phyloP scores from a whole-genome alignment of 768 basidiomycete species.

The Porpolomopsis calyptriformis region DNA sequence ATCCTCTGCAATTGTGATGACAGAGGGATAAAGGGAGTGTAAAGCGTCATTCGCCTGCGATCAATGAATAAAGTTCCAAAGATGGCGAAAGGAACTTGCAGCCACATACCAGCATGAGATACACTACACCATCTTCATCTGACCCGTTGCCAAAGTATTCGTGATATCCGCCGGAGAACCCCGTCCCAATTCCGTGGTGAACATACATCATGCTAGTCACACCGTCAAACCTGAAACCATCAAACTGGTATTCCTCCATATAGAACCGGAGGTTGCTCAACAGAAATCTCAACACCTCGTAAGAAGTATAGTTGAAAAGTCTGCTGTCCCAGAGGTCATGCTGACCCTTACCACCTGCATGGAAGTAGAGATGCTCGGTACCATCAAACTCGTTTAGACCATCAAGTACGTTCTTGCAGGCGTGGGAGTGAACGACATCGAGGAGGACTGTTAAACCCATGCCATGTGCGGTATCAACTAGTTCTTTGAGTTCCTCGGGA shows the following conservation, averaged over 20 bases:
- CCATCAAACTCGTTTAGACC: conserved; percentile 95
- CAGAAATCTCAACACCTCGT: conserved; percentile 92
- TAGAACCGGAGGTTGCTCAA: conserved; percentile 92
- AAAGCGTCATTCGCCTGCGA: conserved; percentile 83
- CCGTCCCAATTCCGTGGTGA: conserved; percentile 95
- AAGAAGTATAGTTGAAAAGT: conserved; percentile 90
- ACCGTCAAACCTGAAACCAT: conserved; percentile 97
- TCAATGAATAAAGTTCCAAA: background rate
- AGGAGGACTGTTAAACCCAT: conserved; percentile 89
- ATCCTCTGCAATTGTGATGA: conserved; percentile 94
- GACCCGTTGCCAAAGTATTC: conserved; percentile 88
- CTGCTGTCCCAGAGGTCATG: conserved; percentile 98
- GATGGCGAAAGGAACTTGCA: background rate
- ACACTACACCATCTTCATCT: conserved; percentile 85
- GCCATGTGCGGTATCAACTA: conserved; percentile 90
- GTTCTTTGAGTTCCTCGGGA: conserved; percentile 91
- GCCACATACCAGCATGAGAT: conserved; percentile 85
- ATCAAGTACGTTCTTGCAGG: conserved; percentile 94
- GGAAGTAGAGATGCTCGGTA: conserved; percentile 96
- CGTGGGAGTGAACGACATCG: conserved; percentile 96
- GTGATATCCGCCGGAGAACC: conserved; percentile 96
- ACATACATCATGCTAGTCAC: conserved; percentile 99
- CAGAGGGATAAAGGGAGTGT: conserved; percentile 66
- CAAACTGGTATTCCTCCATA: conserved; percentile 91
- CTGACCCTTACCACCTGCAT: conserved; percentile 78